Percentiles rank a stretch among this genome's conserved stretches.
Evolutionary conservation across 129 eudicot genomes (phyloP).

Genomic region (Deinandra increscens): DNA sequence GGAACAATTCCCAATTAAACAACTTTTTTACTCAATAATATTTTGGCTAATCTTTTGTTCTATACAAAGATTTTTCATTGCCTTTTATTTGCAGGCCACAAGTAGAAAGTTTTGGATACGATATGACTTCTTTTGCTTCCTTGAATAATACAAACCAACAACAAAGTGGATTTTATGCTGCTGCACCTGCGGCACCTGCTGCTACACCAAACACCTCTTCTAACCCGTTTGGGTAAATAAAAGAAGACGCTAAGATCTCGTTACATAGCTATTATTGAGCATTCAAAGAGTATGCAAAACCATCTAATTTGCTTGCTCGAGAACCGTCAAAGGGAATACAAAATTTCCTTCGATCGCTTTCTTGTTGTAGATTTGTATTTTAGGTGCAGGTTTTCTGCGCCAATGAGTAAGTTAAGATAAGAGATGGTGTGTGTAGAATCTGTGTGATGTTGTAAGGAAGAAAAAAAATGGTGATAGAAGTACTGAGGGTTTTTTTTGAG

Average conservation of each 20-base stretch:
- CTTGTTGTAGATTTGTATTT: slow-evolving; percentile 34
- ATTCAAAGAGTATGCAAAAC: slow-evolving; percentile 17
- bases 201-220: slow-evolving; percentile 31
- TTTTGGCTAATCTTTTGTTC: neutral
- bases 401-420: slow-evolving; percentile 12
- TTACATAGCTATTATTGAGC: neutral
- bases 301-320: slow-evolving; percentile 21
- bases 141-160: slow-evolving; percentile 41
- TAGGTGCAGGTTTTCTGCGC: slow-evolving; percentile 21
- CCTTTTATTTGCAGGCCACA: slow-evolving; percentile 43
- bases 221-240: slow-evolving; percentile 62
- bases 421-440: neutral
- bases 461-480: slow-evolving; percentile 9
- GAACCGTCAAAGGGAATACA: neutral
- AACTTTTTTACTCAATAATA: neutral
- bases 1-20: neutral
- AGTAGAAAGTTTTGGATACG: slow-evolving; percentile 46
- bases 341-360: neutral
- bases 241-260: neutral
- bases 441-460: neutral
- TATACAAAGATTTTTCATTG: neutral
- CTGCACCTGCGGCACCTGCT: too few species aligned
- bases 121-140: slow-evolving; percentile 35
- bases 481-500: neutral
- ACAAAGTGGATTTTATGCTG: slow-evolving; percentile 37